Evolutionary conservation across 2,329 filamentous ascomycete species (phyloP), one percentile per base, ranked within the genome.

Genomic region (Neonectria magnoliae): DNA sequence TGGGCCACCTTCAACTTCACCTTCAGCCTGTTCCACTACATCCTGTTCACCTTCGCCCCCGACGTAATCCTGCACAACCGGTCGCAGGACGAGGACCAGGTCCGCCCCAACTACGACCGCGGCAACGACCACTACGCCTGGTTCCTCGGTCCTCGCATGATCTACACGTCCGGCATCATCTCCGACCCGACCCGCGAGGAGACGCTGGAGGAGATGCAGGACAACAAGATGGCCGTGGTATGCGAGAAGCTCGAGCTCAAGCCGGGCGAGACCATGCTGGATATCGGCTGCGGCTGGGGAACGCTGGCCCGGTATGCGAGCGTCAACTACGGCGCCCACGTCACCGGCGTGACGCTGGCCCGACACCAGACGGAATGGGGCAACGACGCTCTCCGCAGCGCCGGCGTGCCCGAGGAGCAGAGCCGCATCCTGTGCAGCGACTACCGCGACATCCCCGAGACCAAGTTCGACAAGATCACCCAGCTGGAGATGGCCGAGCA

Each of bases 401-500:
- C 88, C 64, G 93, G 93, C 61, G 88, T 98, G 60, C 81, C 90
- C 53, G 92, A 97, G 78, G 87, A 90, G 70, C 94, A 98, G 83
- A 95, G 91, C 82, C 89, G 88, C 66, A 93, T 98, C 74, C 83
- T 97, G 64, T 98, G 94, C 87, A 91, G 93, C 86, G 95, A 98
- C 81, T 98, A 98, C 85, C 93, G 94, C 74, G 95, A 98, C 75
- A 93, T 95, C 69, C 92, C 93, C 11, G 86, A 91, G 42, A 88
- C 91, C n/a, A 83, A 91, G 74, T 98, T 94, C 84, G 89, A 96
- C 81, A 97, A 97, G 84, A 97, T 98, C 77, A 97, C 94, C 69
- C 97, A 94, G 81, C 88, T 98, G 48, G 94, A 98, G 81, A 98
- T 98, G 94, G 94, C 93, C 56, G 94, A 98, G 84, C 94, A 98